Evolutionary conservation across 2,329 filamentous ascomycete species (phyloP).

Genomic region (Fusarium vanettenii): DNA sequence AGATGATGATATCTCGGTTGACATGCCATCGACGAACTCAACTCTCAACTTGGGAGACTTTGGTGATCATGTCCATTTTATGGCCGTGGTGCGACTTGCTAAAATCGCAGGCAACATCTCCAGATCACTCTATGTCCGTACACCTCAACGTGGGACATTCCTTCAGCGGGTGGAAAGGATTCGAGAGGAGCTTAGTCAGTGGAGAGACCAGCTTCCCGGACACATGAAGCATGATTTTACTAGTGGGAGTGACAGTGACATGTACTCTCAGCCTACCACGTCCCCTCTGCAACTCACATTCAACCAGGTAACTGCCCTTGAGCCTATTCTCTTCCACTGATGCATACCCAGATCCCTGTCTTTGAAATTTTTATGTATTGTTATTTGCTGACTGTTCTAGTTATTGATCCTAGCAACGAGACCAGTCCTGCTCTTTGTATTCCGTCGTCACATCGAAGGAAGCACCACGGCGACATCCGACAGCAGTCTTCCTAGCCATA

Average conservation of each 20-base stretch:
- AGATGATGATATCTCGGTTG: conserved; percentile 1
- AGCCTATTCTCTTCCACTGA: background rate
- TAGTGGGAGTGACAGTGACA: background rate
- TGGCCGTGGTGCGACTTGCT: background rate
- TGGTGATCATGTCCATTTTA: background rate
- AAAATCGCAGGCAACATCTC: conserved; percentile 3
- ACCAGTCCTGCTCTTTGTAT: background rate
- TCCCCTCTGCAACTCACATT: background rate
- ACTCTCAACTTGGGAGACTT: background rate
- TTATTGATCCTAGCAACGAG: background rate
- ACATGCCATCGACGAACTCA: background rate
- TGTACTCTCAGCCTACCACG: background rate
- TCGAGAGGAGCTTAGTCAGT: background rate
- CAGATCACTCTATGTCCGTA: conserved; percentile 8
- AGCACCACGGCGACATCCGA: background rate
- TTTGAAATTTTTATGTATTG: background rate
- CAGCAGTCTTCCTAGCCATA: background rate
- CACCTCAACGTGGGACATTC: conserved; percentile 1
- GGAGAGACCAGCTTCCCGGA: background rate
- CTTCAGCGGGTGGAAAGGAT: conserved; percentile 4
- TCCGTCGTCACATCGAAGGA: background rate
- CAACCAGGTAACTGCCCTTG: background rate
- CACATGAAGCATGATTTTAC: background rate
- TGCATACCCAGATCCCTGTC: background rate
- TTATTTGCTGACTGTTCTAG: background rate